These are phyloP conservation scores for Alternaria viburni DNA, from an alignment of 2,329 filamentous ascomycete species.

Conservation along the genomic window DNA sequence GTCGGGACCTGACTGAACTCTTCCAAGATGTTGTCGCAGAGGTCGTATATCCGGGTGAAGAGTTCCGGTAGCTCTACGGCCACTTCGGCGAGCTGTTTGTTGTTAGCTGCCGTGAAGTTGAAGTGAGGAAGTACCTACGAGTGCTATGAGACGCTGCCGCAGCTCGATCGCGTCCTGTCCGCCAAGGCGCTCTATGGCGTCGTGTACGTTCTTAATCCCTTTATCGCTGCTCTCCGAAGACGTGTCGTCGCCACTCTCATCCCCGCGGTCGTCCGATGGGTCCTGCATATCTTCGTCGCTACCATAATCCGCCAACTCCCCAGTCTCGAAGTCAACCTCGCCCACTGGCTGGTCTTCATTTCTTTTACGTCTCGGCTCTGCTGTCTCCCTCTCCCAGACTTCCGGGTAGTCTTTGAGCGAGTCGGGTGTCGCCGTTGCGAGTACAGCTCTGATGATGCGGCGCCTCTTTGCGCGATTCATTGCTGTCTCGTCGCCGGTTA, in stretches of 20 bases:
- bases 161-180: conserved; percentile 64
- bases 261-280: conserved; percentile 8
- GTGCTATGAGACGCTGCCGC: conserved; percentile 67
- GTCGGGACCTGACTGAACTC: conserved; percentile 65
- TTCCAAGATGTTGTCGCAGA: conserved; percentile 66
- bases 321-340: conserved; percentile 60
- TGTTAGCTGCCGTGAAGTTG: conserved; percentile 19
- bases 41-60: conserved; percentile 59
- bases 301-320: conserved; percentile 64
- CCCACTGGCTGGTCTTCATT: conserved; percentile 65
- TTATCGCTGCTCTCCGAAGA: neutral
- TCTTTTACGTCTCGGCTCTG: conserved; percentile 51
- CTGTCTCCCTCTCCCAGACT: conserved; percentile 71
- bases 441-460: conserved; percentile 69
- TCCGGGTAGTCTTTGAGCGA: conserved; percentile 64
- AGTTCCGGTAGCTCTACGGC: conserved; percentile 48
- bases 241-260: conserved; percentile 9
- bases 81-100: conserved; percentile 45
- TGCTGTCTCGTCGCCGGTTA: conserved; percentile 49
- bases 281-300: conserved; percentile 43
- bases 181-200: conserved; percentile 41
- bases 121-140: conserved; percentile 50
- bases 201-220: conserved; percentile 7
- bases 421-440: conserved; percentile 68
- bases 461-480: conserved; percentile 50